Evolutionary conservation across 192 early-diverging fungal species (phyloP).

Genomic region (Coemansia sp.): DNA sequence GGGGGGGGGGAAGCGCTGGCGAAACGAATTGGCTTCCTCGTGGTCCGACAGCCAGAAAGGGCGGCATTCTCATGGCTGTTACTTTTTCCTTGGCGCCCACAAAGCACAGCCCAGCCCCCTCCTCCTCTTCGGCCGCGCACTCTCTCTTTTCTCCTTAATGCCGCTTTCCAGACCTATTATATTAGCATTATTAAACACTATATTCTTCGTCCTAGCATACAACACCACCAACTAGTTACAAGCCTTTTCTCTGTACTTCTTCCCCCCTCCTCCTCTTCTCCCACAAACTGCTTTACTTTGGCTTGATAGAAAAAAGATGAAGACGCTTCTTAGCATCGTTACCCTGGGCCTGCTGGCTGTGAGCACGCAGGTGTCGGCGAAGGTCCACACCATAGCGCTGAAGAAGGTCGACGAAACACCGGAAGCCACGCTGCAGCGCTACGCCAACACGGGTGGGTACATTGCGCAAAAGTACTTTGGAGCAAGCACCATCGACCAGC

Average conservation of each 20-base stretch:
- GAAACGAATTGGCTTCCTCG: no score
- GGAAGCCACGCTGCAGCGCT: conserved; percentile 63
- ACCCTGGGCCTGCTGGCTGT: conserved; percentile 41
- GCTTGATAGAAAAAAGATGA: conserved; percentile 21
- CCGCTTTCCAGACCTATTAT: background rate
- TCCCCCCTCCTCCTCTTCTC: background rate
- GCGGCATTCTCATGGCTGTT: no score
- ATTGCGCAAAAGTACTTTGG: conserved; percentile 83
- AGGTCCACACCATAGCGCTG: conserved; percentile 49
- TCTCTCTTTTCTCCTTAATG: conserved; percentile 7
- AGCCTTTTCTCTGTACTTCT: conserved; percentile 1
- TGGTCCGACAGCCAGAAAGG: no score
- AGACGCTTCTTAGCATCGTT: conserved; percentile 33
- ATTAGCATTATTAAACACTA: background rate
- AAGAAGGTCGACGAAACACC: conserved; percentile 71
- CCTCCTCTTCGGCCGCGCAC: no score
- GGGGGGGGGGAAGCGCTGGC: no score
- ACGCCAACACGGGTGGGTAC: conserved; percentile 65
- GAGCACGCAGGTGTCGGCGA: conserved; percentile 16
- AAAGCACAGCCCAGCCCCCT: background rate
- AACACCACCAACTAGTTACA: conserved; percentile 7
- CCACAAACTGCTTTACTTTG: background rate
- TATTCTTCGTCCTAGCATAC: background rate
- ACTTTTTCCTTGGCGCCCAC: background rate
- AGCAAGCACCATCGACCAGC: conserved; percentile 24